A percentile compares a stretch with the other conserved stretches of the same genome.
Evolutionary conservation across 176 grass and related monocot species (phyloP).

Genomic region (Paspalum vaginatum): DNA sequence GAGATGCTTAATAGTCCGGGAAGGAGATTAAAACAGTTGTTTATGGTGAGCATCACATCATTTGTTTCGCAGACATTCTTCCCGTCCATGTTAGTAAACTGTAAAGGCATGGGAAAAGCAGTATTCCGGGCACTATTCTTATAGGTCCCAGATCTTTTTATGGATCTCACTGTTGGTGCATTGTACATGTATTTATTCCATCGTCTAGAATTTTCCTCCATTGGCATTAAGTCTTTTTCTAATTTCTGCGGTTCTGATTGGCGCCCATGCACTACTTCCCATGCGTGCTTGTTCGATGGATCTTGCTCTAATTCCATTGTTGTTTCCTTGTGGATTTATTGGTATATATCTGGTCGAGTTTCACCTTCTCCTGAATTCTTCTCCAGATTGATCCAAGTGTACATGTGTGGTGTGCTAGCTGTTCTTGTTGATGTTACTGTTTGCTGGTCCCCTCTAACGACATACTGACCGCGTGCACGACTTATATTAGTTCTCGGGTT

Average conservation of each 20-base stretch:
- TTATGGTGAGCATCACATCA: constrained; percentile 54
- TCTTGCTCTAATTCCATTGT: not conserved
- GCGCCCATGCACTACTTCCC: not conserved
- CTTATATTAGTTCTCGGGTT: no score
- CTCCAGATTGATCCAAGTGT: not conserved
- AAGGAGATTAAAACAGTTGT: constrained; percentile 43
- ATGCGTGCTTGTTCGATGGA: not conserved
- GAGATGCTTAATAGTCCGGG: constrained; percentile 42
- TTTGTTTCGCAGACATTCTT: constrained; percentile 59
- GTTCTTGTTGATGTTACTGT: no score
- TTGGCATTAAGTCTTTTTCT: constrained; percentile 35
- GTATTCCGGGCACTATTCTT: constrained; percentile 69
- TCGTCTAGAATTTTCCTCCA: constrained; percentile 39
- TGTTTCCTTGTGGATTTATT: not conserved
- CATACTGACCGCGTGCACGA: no score
- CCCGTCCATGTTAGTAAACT: constrained; percentile 65
- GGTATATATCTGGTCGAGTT: not conserved
- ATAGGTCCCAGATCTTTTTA: constrained; percentile 60
- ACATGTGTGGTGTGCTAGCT: no score
- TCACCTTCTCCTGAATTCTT: not conserved
- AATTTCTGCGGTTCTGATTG: constrained; percentile 8
- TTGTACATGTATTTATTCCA: constrained; percentile 64
- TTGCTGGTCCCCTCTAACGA: no score
- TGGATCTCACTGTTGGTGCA: constrained; percentile 66
- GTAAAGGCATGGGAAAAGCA: constrained; percentile 55